Conservation (phyloP, 2,329 filamentous ascomycete genomes). For the Periglandula ipomoeae region DNA sequence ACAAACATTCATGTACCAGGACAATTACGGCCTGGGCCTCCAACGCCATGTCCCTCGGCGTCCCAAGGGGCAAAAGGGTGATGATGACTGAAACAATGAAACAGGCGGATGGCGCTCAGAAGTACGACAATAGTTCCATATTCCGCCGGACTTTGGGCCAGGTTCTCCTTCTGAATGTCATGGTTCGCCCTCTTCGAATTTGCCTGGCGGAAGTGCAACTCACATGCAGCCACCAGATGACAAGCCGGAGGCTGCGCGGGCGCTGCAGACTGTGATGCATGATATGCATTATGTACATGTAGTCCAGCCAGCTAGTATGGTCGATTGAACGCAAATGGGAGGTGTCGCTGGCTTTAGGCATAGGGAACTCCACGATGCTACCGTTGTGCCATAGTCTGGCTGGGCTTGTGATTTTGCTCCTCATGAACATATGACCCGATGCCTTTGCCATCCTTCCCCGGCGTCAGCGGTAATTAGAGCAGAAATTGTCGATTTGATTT, state of each 20-base stretch:
- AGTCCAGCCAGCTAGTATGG: background rate
- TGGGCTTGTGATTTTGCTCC: too few relatives aligned
- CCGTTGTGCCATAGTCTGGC: too few relatives aligned
- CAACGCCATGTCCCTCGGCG: too few relatives aligned
- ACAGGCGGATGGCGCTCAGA: background rate
- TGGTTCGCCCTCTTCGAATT: background rate
- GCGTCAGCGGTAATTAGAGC: too few relatives aligned
- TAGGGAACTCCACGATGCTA: too few relatives aligned
- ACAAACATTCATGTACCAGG: too few relatives aligned
- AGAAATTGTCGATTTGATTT: too few relatives aligned
- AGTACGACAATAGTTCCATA: background rate
- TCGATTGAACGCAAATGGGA: background rate
- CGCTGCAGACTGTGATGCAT: background rate
- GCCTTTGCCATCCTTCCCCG: background rate
- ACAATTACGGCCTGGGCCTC: background rate
- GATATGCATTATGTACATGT: background rate
- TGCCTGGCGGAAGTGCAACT: background rate
- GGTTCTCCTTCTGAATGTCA: background rate
- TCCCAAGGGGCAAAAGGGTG: background rate
- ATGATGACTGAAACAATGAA: too few relatives aligned
- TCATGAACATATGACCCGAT: too few relatives aligned
- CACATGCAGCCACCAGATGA: background rate
- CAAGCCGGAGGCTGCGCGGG: background rate
- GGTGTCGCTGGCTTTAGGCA: background rate
- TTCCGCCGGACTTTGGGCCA: background rate